phyloP scores from a whole-genome alignment of 176 grass and related monocot genomes.

The Aegilops bicornis region DNA sequence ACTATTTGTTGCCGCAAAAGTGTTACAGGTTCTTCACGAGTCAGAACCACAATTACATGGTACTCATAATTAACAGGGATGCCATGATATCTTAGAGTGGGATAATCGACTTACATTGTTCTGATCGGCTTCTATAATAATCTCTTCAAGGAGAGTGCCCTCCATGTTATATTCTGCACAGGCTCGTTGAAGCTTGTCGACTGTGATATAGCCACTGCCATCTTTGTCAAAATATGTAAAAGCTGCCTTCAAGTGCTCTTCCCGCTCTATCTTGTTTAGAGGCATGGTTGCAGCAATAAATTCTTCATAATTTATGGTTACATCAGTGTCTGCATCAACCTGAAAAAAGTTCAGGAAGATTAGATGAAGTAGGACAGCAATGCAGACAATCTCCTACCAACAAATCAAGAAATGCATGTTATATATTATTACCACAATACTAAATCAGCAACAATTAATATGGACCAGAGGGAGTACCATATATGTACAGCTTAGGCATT shows the following conservation, averaged over 20 bases:
- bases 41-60: background rate
- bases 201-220: constrained; percentile 88
- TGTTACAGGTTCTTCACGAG: background rate
- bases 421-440: constrained; percentile 16
- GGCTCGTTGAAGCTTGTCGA: constrained; percentile 83
- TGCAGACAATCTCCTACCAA: background rate
- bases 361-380: background rate
- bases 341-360: constrained; percentile 37
- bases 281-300: constrained; percentile 93
- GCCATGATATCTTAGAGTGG: background rate
- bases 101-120: constrained; percentile 74
- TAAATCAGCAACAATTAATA: no score
- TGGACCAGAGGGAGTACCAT: no score
- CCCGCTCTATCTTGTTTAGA: constrained; percentile 90
- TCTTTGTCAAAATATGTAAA: constrained; percentile 98
- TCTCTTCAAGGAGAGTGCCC: constrained; percentile 72
- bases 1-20: background rate
- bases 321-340: constrained; percentile 75
- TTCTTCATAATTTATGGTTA: constrained; percentile 82
- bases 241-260: constrained; percentile 89
- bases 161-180: constrained; percentile 78
- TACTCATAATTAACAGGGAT: background rate
- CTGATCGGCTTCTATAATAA: constrained; percentile 80
- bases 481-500: background rate
- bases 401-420: background rate